These are phyloP conservation scores for Exophiala sideris DNA, from an alignment of 2,329 filamentous ascomycete genomes.

Conservation along the genomic window DNA sequence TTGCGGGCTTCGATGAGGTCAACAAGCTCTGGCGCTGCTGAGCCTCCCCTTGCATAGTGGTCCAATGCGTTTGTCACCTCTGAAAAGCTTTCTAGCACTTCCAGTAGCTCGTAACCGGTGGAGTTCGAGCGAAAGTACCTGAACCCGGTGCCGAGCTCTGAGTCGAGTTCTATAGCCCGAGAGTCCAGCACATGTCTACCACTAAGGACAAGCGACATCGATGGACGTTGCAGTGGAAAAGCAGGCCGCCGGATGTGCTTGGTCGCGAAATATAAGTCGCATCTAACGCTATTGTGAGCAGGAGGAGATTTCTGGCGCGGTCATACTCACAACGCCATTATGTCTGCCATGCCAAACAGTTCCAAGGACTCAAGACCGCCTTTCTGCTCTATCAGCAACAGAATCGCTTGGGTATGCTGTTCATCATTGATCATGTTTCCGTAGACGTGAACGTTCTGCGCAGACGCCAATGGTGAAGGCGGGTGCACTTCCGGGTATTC, in stretches of 20 bases:
- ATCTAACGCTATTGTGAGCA: slow-evolving; percentile 6
- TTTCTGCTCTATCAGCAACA: slow-evolving; percentile 16
- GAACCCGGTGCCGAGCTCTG: slow-evolving; percentile 19
- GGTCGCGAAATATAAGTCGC: slow-evolving; percentile 22
- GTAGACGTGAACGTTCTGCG: slow-evolving; percentile 19
- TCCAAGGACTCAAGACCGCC: slow-evolving; percentile 17
- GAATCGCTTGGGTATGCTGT: slow-evolving; percentile 16
- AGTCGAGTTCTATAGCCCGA: slow-evolving; percentile 16
- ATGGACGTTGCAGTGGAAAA: slow-evolving; percentile 9
- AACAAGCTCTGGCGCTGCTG: slow-evolving; percentile 20
- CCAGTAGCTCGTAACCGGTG: slow-evolving; percentile 6
- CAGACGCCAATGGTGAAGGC: slow-evolving; percentile 10
- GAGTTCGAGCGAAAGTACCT: slow-evolving; percentile 14
- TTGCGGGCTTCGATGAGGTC: slow-evolving; percentile 19
- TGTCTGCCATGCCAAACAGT: slow-evolving; percentile 22
- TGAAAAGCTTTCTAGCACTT: slow-evolving; percentile 8
- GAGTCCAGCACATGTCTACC: slow-evolving; percentile 19
- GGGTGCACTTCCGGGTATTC: slow-evolving; percentile 15
- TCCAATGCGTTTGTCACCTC: slow-evolving; percentile 20
- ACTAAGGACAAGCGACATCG: slow-evolving; percentile 8
- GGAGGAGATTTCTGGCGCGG: neutral
- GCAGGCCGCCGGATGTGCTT: slow-evolving; percentile 9
- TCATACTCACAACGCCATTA: slow-evolving; percentile 19
- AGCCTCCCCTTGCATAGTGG: slow-evolving; percentile 14
- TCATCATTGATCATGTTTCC: slow-evolving; percentile 21